phyloP scores from a whole-genome alignment of 805 yeast species.

The Teunomyces barrocoloradensis region DNA sequence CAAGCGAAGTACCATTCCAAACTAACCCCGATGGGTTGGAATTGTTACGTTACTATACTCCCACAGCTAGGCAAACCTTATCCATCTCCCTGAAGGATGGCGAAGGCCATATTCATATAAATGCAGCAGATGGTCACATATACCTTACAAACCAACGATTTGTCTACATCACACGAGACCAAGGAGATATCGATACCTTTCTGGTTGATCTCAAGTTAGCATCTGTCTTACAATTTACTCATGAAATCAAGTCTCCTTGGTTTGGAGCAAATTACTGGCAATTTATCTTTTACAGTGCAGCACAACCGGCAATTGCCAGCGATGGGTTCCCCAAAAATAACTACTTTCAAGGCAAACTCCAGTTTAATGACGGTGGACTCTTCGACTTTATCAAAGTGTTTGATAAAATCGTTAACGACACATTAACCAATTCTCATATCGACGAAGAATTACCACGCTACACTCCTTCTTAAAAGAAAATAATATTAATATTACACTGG shows the following conservation, averaged over 20 bases:
- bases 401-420: constrained; percentile 31
- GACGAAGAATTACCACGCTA: constrained; percentile 49
- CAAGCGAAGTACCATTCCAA: constrained; percentile 17
- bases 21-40: constrained; percentile 19
- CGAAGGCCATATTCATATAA: constrained; percentile 19
- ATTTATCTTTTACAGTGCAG: constrained; percentile 36
- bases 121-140: constrained; percentile 36
- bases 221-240: constrained; percentile 31
- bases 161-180: constrained; percentile 35
- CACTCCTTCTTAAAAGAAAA: constrained; percentile 13
- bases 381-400: constrained; percentile 38
- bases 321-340: constrained; percentile 41
- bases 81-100: constrained; percentile 19
- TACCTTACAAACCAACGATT: constrained; percentile 43
- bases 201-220: constrained; percentile 29
- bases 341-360: constrained; percentile 35
- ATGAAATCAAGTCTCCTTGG: constrained; percentile 49
- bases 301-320: constrained; percentile 31
- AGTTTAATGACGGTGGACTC: constrained; percentile 50
- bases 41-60: constrained; percentile 11
- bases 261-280: constrained; percentile 53
- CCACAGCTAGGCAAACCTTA: constrained; percentile 28
- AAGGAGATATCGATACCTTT: constrained; percentile 44
- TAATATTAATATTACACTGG: neutral
- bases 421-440: constrained; percentile 33